Conservation (phyloP, 768 basidiomycete species). For the Leccinum arenicola region DNA sequence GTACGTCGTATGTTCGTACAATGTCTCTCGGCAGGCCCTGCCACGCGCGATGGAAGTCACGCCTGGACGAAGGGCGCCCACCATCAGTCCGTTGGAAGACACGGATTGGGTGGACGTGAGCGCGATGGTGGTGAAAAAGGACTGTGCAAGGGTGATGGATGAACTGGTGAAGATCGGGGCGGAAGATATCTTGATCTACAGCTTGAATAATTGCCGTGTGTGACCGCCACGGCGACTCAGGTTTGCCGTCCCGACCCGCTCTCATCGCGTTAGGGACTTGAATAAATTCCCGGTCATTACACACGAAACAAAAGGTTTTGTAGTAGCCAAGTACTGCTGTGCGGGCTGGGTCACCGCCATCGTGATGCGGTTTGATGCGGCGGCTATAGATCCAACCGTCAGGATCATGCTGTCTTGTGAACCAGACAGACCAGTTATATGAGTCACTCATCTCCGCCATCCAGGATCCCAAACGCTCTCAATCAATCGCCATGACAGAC, state of each 20-base stretch:
- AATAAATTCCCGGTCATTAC: background rate
- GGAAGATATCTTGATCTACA: constrained; percentile 87
- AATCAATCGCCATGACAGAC: constrained; percentile 19
- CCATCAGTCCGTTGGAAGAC: constrained; percentile 80
- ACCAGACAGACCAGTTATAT: background rate
- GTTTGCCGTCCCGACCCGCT: background rate
- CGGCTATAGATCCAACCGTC: background rate
- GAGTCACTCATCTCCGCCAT: background rate
- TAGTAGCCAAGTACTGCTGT: background rate
- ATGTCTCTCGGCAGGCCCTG: constrained; percentile 68
- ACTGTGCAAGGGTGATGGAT: constrained; percentile 85
- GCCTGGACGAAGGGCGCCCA: constrained; percentile 87
- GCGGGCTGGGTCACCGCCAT: background rate
- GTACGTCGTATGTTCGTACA: constrained; percentile 92
- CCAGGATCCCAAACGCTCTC: background rate
- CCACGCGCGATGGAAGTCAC: constrained; percentile 66
- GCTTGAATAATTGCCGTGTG: constrained; percentile 91
- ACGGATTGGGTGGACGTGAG: constrained; percentile 90
- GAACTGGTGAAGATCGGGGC: constrained; percentile 78
- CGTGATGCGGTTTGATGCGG: background rate
- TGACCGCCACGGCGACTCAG: constrained; percentile 23
- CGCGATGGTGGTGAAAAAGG: constrained; percentile 86
- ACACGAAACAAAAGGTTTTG: background rate
- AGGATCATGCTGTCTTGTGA: background rate
- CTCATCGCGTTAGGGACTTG: background rate